phyloP scores from a whole-genome alignment of 2,329 filamentous ascomycete genomes.

The Ciborinia camelliae region DNA sequence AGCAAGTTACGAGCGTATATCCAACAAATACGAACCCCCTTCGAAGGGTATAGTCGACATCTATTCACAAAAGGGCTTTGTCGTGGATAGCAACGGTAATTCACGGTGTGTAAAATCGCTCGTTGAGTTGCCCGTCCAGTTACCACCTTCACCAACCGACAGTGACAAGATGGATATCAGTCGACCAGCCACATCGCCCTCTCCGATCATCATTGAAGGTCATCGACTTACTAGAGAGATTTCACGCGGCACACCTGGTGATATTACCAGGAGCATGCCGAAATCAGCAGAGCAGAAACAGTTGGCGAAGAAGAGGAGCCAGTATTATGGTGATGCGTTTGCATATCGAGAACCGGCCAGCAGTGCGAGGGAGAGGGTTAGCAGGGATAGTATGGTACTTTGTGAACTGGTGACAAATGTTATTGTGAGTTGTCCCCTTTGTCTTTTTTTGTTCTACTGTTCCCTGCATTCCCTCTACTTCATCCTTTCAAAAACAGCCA shows the following conservation, averaged over 20 bases:
- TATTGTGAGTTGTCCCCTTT: conserved; percentile 46
- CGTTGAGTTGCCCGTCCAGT: conserved; percentile 18
- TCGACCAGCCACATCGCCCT: conserved; percentile 22
- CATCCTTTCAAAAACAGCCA: conserved; percentile 29
- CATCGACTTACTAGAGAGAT: conserved; percentile 31
- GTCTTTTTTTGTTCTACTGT: conserved; percentile 13
- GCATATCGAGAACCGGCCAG: conserved; percentile 34
- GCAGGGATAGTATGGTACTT: conserved; percentile 48
- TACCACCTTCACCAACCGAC: conserved; percentile 34
- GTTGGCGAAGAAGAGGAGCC: conserved; percentile 33
- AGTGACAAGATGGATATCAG: conserved; percentile 28
- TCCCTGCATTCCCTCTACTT: not conserved
- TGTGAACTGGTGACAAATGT: conserved; percentile 64
- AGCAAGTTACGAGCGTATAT: conserved; percentile 3
- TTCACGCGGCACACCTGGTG: conserved; percentile 34
- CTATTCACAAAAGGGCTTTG: conserved; percentile 7
- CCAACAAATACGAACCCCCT: conserved; percentile 6
- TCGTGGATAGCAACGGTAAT: not conserved
- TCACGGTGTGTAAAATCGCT: conserved; percentile 16
- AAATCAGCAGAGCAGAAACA: conserved; percentile 34
- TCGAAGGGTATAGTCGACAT: not conserved
- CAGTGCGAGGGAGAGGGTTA: conserved; percentile 34
- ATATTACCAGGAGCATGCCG: conserved; percentile 28
- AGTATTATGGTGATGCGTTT: conserved; percentile 39
- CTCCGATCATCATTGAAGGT: conserved; percentile 23